These are phyloP conservation scores for Ceratobasidium sp. DNA, from an alignment of 1,284 basidiomycete species.

Conservation along the genomic window DNA sequence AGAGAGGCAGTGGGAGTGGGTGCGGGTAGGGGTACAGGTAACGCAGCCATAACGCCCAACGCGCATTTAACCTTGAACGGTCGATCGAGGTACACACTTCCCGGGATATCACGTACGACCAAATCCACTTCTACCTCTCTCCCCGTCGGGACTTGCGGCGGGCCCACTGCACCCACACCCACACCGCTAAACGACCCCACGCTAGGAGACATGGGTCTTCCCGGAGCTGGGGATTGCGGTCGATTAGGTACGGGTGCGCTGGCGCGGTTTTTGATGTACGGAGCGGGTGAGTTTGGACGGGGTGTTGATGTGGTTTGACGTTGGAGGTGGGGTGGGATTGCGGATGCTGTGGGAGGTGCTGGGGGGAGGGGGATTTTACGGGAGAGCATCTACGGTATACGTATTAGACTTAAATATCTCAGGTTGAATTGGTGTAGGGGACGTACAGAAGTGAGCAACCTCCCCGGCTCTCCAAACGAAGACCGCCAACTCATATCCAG, in stretches of 20 bases:
- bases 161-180: not conserved
- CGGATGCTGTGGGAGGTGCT: conserved; percentile 68
- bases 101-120: conserved; percentile 67
- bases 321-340: conserved; percentile 79
- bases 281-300: conserved; percentile 71
- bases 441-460: conserved; percentile 81
- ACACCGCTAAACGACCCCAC: conserved; percentile 9
- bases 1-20: conserved; percentile 46
- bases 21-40: conserved; percentile 58
- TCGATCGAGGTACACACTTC: conserved; percentile 63
- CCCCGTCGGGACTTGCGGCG: not conserved
- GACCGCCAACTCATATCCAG: conserved; percentile 88
- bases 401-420: not conserved
- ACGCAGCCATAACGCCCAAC: conserved; percentile 55
- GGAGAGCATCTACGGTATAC: conserved; percentile 71
- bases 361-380: conserved; percentile 67
- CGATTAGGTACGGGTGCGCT: conserved; percentile 56
- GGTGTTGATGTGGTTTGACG: conserved; percentile 57
- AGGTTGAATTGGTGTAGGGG: too few species aligned
- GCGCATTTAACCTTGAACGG: conserved; percentile 71
- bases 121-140: conserved; percentile 71
- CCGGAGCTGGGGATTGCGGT: conserved; percentile 66
- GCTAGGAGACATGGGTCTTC: conserved; percentile 48
- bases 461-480: conserved; percentile 84
- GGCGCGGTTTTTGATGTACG: conserved; percentile 63